Evolutionary conservation across 257 asterid genomes (phyloP).

Genomic region (Solanum raphanifolium): DNA sequence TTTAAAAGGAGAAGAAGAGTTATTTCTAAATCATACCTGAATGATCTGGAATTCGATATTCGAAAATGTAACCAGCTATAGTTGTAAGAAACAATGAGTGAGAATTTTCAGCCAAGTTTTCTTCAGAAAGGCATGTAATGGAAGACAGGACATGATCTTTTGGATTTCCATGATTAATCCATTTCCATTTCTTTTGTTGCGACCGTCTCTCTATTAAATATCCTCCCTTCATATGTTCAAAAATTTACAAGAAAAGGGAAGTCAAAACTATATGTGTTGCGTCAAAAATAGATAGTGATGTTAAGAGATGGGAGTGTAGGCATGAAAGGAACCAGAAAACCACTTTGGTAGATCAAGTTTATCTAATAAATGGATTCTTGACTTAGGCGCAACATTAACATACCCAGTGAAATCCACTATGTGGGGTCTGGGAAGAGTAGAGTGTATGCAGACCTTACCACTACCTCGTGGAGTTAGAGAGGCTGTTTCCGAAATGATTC

Average conservation of each 20-base stretch:
- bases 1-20: not conserved
- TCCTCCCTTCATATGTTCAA: conserved; percentile 33
- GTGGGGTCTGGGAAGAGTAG: not conserved
- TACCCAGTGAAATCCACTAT: not conserved
- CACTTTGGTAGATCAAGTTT: not conserved
- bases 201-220: conserved; percentile 58
- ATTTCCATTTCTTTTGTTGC: conserved; percentile 75
- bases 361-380: not conserved
- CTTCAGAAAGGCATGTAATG: conserved; percentile 47
- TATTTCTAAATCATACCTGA: conserved; percentile 22
- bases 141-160: conserved; percentile 48
- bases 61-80: conserved; percentile 54
- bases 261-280: not conserved
- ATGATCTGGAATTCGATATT: conserved; percentile 37
- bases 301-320: not conserved
- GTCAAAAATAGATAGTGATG: not conserved
- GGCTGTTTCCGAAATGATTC: not conserved
- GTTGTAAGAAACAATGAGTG: conserved; percentile 47
- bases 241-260: not conserved
- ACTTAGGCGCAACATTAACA: not conserved
- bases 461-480: not conserved
- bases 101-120: conserved; percentile 18
- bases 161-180: conserved; percentile 75
- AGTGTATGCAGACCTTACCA: not conserved
- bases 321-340: not conserved